Percentiles rank a stretch among this genome's conserved stretches.
phyloP scores from a whole-genome alignment of 2,329 filamentous ascomycete genomes.

The Cladobotryum protrusum region DNA sequence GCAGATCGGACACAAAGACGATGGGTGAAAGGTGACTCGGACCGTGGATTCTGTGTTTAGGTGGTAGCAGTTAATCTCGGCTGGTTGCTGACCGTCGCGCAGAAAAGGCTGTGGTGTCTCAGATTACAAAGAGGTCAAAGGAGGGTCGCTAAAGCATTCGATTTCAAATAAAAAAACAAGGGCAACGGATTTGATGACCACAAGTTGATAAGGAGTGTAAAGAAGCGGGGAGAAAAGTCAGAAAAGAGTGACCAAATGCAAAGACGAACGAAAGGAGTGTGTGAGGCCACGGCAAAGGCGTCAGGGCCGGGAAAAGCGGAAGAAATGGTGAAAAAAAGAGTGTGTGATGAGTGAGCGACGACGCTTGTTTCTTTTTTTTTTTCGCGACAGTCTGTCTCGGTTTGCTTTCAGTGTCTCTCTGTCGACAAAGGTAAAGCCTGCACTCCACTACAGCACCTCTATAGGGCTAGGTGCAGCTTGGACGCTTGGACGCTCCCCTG shows the following conservation, averaged over 20 bases:
- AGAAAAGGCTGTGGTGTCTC: constrained; percentile 2
- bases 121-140: constrained; percentile 8
- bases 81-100: constrained; percentile 8
- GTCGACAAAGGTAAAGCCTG: not conserved
- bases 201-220: not conserved
- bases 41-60: constrained; percentile 2
- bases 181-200: not conserved
- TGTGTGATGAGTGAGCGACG: not conserved
- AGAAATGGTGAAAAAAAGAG: constrained; percentile 1
- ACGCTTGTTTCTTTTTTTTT: constrained; percentile 1
- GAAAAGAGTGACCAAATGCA: constrained; percentile 5
- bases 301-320: constrained; percentile 6
- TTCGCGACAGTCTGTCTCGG: constrained; percentile 5
- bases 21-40: not conserved
- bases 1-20: constrained; percentile 3
- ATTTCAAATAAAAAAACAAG: too few relatives aligned
- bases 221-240: constrained; percentile 2
- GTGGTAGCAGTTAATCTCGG: constrained; percentile 1
- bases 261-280: constrained; percentile 3
- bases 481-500: constrained; percentile 9
- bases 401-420: not conserved
- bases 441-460: not conserved
- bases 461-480: constrained; percentile 4
- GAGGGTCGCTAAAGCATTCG: constrained; percentile 2
- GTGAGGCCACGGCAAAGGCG: constrained; percentile 8